A percentile compares a stretch with the other conserved stretches of the same genome.
These are phyloP conservation scores for Biscogniauxia marginata DNA, from an alignment of 2,329 filamentous ascomycete species.

Conservation along the genomic window DNA sequence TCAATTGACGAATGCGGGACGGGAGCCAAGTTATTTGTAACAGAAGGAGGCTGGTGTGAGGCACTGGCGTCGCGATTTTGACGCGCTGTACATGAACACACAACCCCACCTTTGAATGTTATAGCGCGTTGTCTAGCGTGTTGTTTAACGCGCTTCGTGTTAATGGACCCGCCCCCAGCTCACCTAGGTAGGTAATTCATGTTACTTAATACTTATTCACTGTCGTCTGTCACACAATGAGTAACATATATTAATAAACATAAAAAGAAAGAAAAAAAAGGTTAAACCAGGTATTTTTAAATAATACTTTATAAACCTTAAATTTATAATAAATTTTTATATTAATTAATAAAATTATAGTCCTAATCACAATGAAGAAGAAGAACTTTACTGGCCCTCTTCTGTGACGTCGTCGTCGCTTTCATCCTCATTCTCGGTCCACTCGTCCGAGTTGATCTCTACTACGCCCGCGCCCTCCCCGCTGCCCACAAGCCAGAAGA, in stretches of 20 bases:
- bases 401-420: neutral
- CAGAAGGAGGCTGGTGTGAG: neutral
- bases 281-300: too few relatives aligned
- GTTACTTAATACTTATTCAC: neutral
- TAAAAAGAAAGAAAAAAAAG: too few relatives aligned
- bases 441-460: neutral
- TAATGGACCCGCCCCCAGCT: neutral
- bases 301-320: too few relatives aligned
- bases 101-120: neutral
- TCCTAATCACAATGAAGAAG: too few relatives aligned
- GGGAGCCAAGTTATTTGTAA: slow-evolving; percentile 2
- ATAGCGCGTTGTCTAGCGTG: neutral
- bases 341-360: too few relatives aligned
- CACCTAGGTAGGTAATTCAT: neutral
- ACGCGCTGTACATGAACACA: neutral
- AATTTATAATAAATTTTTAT: too few relatives aligned
- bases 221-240: too few relatives aligned
- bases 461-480: neutral
- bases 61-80: neutral
- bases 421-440: neutral
- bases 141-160: neutral
- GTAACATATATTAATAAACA: too few relatives aligned
- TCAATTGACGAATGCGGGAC: slow-evolving; percentile 15
- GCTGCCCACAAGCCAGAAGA: neutral
- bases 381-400: too few relatives aligned